These are phyloP conservation scores for Trichoderma gracile DNA, from an alignment of 2,329 filamentous ascomycete genomes.

Conservation along the genomic window DNA sequence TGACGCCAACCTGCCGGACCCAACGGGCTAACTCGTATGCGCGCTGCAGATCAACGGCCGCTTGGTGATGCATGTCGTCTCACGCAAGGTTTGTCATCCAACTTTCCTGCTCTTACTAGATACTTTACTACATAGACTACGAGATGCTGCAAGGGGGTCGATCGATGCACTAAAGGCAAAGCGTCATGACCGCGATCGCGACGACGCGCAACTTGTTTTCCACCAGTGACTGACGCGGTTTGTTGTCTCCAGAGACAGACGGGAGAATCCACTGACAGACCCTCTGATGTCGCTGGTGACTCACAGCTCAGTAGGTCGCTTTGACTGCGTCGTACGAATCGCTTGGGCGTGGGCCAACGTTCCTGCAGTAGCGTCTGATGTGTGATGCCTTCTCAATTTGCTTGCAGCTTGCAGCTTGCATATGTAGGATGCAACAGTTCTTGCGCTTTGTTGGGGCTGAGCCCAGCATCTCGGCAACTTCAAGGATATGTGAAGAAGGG, in stretches of 20 bases:
- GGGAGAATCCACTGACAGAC: too few species aligned
- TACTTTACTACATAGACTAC: not conserved
- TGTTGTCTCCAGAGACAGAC: not conserved
- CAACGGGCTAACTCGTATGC: not conserved
- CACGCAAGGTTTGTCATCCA: not conserved
- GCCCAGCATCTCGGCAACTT: not conserved
- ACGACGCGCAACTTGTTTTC: not conserved
- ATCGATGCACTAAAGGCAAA: not conserved
- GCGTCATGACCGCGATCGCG: not conserved
- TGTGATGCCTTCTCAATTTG: not conserved
- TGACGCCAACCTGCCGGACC: not conserved
- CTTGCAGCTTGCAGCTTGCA: constrained; percentile 9
- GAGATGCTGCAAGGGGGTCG: not conserved
- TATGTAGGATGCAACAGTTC: not conserved
- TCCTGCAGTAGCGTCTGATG: constrained; percentile 25
- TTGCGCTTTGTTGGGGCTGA: not conserved
- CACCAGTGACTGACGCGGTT: not conserved
- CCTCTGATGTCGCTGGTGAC: too few species aligned
- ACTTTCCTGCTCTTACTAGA: not conserved
- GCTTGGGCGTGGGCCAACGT: constrained; percentile 7
- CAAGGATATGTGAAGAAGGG: not conserved
- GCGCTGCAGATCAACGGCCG: constrained; percentile 8
- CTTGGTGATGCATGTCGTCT: constrained; percentile 11
- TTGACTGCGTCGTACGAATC: not conserved
- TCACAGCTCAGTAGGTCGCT: not conserved